Evolutionary conservation across 2,329 filamentous ascomycete genomes (phyloP).

Genomic region (Penicillium griseofulvum): DNA sequence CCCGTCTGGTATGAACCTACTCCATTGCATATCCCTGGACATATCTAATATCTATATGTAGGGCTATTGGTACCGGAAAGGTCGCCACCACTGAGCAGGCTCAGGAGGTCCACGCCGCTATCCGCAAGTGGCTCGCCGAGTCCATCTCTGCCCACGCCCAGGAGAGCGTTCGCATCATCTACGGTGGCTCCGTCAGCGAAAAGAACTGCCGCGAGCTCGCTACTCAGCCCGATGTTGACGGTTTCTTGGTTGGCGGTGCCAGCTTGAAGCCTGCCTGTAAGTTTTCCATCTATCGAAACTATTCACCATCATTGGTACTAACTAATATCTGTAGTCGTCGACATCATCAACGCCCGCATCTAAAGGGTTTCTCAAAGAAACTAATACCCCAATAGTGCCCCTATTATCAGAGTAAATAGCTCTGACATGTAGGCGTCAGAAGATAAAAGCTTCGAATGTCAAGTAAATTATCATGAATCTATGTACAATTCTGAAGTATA

Average conservation of each 20-base stretch:
- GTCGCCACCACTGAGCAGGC: conserved; percentile 86
- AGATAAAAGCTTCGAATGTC: conserved; percentile 22
- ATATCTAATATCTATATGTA: conserved; percentile 21
- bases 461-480: conserved; percentile 27
- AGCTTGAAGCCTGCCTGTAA: conserved; percentile 94
- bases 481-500: conserved; percentile 24
- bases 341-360: conserved; percentile 65
- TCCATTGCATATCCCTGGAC: conserved; percentile 7
- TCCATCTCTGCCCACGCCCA: conserved; percentile 74
- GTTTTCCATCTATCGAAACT: conserved; percentile 29
- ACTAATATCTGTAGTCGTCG: conserved; percentile 50
- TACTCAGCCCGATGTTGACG: conserved; percentile 93
- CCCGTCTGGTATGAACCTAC: conserved; percentile 78
- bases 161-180: conserved; percentile 88
- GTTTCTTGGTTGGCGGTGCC: conserved; percentile 94
- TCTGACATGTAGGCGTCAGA: conserved; percentile 8
- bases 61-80: conserved; percentile 84
- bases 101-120: conserved; percentile 88
- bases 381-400: conserved; percentile 16
- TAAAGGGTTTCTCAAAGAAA: conserved; percentile 30
- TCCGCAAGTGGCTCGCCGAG: conserved; percentile 79
- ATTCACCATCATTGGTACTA: conserved; percentile 3
- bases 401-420: conserved; percentile 2
- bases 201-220: conserved; percentile 96
- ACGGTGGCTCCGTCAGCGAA: conserved; percentile 93